A percentile compares a stretch with the other conserved stretches of the same genome.
phyloP scores from a whole-genome alignment of 192 early-diverging fungal species.

The Coemansia sp. region DNA sequence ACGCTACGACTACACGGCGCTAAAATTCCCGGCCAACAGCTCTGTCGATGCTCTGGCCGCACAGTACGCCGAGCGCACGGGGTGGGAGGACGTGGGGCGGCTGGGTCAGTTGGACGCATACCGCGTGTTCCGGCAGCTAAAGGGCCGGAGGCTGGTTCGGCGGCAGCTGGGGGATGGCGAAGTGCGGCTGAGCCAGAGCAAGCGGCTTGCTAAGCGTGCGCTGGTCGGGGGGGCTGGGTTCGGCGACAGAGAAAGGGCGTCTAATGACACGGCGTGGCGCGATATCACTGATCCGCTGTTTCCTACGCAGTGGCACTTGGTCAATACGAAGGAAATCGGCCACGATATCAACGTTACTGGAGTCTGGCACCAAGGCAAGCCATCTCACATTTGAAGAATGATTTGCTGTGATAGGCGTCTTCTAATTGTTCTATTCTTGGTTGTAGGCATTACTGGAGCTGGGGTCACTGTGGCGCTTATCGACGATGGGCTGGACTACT shows the following conservation, averaged over 20 bases:
- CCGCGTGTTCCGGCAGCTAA: conserved; percentile 38
- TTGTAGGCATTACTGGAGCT: conserved; percentile 75
- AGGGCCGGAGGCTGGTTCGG: background rate
- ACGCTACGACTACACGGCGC: conserved; percentile 33
- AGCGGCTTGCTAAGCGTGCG: conserved; percentile 41
- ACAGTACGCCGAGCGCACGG: conserved; percentile 24
- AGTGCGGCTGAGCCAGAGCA: conserved; percentile 13
- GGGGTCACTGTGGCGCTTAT: conserved; percentile 87
- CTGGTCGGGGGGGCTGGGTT: conserved; percentile 7
- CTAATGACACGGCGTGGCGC: conserved; percentile 22
- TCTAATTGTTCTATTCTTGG: conserved; percentile 7
- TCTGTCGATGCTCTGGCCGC: conserved; percentile 24
- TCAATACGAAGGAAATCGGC: conserved; percentile 58
- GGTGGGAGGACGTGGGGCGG: conserved; percentile 43
- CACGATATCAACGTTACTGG: conserved; percentile 93
- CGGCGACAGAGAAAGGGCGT: conserved; percentile 10
- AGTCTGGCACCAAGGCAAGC: conserved; percentile 77
- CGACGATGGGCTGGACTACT: conserved; percentile 94
- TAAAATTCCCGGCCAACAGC: conserved; percentile 26
- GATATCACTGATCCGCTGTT: conserved; percentile 52
- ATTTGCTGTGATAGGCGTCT: background rate
- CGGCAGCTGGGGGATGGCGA: conserved; percentile 12
- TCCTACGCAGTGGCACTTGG: conserved; percentile 56
- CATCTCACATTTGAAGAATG: background rate
- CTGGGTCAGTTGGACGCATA: conserved; percentile 41